Conservation (phyloP, 805 yeast species). For the Schizosaccharomyces lindneri region DNA sequence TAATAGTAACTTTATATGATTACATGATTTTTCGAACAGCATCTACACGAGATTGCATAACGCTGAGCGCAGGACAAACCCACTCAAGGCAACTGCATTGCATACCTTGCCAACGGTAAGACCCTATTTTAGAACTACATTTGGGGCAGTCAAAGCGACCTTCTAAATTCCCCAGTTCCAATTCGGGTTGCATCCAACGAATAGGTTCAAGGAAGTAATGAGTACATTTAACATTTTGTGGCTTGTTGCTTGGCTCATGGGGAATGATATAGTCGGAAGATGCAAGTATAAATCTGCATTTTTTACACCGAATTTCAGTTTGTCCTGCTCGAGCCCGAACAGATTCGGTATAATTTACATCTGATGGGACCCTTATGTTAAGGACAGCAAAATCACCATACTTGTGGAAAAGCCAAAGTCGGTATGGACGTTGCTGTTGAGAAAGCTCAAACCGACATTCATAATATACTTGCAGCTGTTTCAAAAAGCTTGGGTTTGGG, state of each 20-base stretch:
- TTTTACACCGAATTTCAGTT: slow-evolving; percentile 42
- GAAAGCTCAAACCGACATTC: slow-evolving; percentile 16
- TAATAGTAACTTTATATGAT: background rate
- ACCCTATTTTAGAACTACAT: slow-evolving; percentile 69
- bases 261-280: slow-evolving; percentile 38
- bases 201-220: slow-evolving; percentile 77
- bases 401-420: slow-evolving; percentile 15
- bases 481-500: slow-evolving; percentile 53
- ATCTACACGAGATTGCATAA: slow-evolving; percentile 64
- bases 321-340: background rate
- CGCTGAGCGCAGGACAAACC: slow-evolving; percentile 77
- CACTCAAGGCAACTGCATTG: slow-evolving; percentile 87
- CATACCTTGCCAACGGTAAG: slow-evolving; percentile 83
- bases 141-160: slow-evolving; percentile 73
- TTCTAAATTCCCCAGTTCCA: slow-evolving; percentile 50
- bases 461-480: slow-evolving; percentile 44
- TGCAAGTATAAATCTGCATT: slow-evolving; percentile 46
- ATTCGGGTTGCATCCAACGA: slow-evolving; percentile 70
- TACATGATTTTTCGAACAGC: slow-evolving; percentile 11
- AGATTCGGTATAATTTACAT: background rate
- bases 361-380: background rate
- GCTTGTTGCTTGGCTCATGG: slow-evolving; percentile 17
- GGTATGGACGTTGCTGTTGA: slow-evolving; percentile 13
- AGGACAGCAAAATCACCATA: background rate
- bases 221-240: slow-evolving; percentile 27